Base-by-base conservation (phyloP, 2,329 filamentous ascomycete species). In the Colletotrichum sp. region DNA sequence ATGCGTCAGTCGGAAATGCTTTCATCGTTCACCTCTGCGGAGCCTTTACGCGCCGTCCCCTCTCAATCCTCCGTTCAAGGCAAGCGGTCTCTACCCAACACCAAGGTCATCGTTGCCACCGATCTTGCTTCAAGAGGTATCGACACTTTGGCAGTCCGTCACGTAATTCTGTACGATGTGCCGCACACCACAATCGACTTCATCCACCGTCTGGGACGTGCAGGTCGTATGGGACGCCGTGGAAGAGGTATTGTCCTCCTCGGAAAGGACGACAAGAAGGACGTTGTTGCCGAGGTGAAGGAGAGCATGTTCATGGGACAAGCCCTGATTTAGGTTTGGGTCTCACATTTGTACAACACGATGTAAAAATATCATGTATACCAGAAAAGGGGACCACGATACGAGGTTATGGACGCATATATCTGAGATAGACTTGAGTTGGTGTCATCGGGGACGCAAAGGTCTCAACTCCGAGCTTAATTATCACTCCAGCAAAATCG, bases 181-280 rank as follows among this genome's bases (percentile, higher is more conserved):
- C 97, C 97, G 6, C 96, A 99, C 83, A 98, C 95, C 0, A 98
- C 96, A 0, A 98, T 99, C 76, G 98, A 99, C 84, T 99, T 99
- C 81, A 98, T 99, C 81, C 98, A 99, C 85, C 94, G 98, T 18
- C 91, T 99, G 6, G 97, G 97, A 18, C 91, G 97, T 73, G 95
- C 97, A 2, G 97, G 97, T 0, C 92, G 97, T 39, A 99, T 99
- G 95, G 96, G 96, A 4, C 91, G 96, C 77, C 91, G 97, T 83
- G 97, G 97, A 18, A 90, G 96, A 72, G 97, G 96, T 24, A 93
- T 99, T 78, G 96, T 99, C 32, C 87, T 99, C 44, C 95, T 98
- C 3, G 96, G 96, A 77, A 96, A 95, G 84, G 91, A 96, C 77
- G 97, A 99, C 84, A 89, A 97, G 69, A 95, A 94, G 82, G 96